Evolutionary conservation across 768 basidiomycete genomes (phyloP).

Genomic region (Russula vinacea): DNA sequence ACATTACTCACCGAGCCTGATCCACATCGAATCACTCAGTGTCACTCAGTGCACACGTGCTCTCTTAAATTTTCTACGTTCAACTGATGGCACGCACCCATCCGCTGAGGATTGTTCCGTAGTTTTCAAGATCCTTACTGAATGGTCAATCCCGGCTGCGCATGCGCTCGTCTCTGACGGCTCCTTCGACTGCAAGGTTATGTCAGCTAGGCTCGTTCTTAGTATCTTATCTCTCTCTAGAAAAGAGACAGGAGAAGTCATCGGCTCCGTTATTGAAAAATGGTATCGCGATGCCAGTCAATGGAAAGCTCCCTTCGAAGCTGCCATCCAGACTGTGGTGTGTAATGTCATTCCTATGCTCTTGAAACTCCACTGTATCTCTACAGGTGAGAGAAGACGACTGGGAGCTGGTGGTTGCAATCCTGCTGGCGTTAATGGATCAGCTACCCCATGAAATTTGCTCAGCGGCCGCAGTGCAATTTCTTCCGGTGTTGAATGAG

Average conservation of each 20-base stretch:
- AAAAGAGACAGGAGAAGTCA: constrained; percentile 24
- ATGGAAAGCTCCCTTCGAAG: constrained; percentile 28
- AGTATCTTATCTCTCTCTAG: constrained; percentile 38
- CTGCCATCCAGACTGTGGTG: constrained; percentile 19
- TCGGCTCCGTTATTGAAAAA: constrained; percentile 30
- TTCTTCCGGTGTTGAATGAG: constrained; percentile 50
- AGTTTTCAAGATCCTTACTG: constrained; percentile 43
- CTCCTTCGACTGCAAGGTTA: constrained; percentile 39
- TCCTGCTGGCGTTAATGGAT: constrained; percentile 45
- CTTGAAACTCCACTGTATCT: constrained; percentile 3
- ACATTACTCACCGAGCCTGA: constrained; percentile 45
- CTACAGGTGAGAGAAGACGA: constrained; percentile 40
- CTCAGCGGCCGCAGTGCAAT: constrained; percentile 39
- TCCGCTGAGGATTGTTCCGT: constrained; percentile 34
- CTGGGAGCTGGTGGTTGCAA: constrained; percentile 44
- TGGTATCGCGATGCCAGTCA: constrained; percentile 35
- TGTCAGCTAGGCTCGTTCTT: constrained; percentile 45
- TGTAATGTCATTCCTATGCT: not conserved
- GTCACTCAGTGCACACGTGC: constrained; percentile 42
- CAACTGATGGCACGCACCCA: constrained; percentile 26
- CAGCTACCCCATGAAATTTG: constrained; percentile 49
- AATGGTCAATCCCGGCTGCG: constrained; percentile 49
- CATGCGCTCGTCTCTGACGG: constrained; percentile 39
- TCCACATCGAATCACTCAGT: constrained; percentile 48
- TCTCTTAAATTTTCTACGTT: constrained; percentile 36